Base-by-base conservation (phyloP, 2,329 filamentous ascomycete genomes). In the Diplodia mutila region DNA sequence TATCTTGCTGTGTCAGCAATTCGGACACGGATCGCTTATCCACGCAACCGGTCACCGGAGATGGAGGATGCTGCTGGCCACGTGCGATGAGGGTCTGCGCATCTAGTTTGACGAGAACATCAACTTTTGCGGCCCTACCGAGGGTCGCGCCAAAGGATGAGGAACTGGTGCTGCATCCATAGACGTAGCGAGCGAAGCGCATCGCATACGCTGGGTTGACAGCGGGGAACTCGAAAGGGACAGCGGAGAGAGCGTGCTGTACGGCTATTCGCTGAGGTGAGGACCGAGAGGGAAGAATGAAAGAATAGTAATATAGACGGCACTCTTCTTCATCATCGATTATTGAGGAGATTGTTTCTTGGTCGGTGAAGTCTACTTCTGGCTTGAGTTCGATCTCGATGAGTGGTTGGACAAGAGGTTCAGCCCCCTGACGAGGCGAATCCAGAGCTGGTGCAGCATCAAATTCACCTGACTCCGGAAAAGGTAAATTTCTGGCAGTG, bases 141-240 rank as follows among this genome's bases (percentile, higher is more conserved):
- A 90, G 80, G 0, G 86, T 87, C 0, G 85, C 83, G 6, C 85
- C 85, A 69, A 89, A 90, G 2, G 85, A 84, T 0, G 83, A 80
- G 34, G 83, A 82, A 0, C 83, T 83, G 0, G 87, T 88, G 25
- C 86, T 89, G 75, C 89, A 91, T 2, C 90, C 89, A 70, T 91
- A 92, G 29, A 91, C 81, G 69, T 87, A 92, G 1, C 82, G 83
- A 21, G 87, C 85, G 11, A 78, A 72, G 2, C 75, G 78, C 89
- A 91, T 91, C 23, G 85, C 83, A 18, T 80, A 73, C 1, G 82
- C 78, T 0, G 86, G 83, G 0, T 85, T 82, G 0, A 90, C 77
- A 0, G 86, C 86, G 0, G 90, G 89, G 63, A 91, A 91, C 69
- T 92, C 90, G 67, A 91, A 89, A 0, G 89, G 85, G 51, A 91